Base-by-base conservation (phyloP, 2,329 filamentous ascomycete genomes). In the Seiridium cupressi region DNA sequence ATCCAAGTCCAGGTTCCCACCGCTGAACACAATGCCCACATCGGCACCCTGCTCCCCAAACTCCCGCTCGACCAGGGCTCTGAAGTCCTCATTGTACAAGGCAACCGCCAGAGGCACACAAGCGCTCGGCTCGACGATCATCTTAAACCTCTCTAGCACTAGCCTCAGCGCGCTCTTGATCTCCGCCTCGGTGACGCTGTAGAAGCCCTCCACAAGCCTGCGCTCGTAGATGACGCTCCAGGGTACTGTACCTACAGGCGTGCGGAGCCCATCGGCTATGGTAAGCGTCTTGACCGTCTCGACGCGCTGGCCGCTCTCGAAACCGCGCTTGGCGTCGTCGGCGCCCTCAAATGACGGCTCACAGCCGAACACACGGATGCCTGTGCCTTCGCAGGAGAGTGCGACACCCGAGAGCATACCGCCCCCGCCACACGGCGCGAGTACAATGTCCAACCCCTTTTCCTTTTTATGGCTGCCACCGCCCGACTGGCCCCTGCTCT, bases 61-160 rank as follows among this genome's bases (percentile, higher is more conserved):
- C 73, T 93, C 90, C 61, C 69, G 74, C 77, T 92, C 87, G 8
- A 93, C 89, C 74, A 89, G 74, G 10, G 70, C 72, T 60, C 92
- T 79, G 63, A 97, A 97, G 3, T 93, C 91, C 75, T 96, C 91
- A 72, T 97, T 90, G 65, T 86, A 97, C 65, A 98, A 77, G 57
- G 88, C 89, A 6, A 91, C 90, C 0, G 94, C 95, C 61, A 98
- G 74, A 1, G 87, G 86, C n/a, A 97, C 93, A 2, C 89, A 92
- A 0, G 90, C 86, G 74, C 89, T 93, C 31, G 94, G 94, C 81
- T 98, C 94, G 10, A 97, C 87, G 31, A 97, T 87, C 51, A 96
- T 78, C 84, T 98, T 97, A 82, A 95, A 87, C 60, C 93, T 79
- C 83, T 98, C 94, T 63, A 93, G 78, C 40, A 96, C 89, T 63